Evolutionary conservation across 176 grass and related monocot genomes (phyloP).

Genomic region (Oryza glumipatula): DNA sequence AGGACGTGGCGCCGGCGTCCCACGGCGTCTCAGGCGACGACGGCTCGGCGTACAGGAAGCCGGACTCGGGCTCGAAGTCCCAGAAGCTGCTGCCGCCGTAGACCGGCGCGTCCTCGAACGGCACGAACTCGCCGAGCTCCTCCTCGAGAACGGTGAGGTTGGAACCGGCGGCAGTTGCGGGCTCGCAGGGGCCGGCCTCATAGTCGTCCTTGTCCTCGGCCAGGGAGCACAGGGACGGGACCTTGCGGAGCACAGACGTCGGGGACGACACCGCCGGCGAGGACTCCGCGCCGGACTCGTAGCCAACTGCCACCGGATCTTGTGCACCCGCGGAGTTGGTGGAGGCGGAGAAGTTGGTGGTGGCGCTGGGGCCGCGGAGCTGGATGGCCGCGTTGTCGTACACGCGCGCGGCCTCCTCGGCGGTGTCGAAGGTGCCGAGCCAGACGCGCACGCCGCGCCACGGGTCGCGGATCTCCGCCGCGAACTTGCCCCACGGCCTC

Average conservation of each 20-base stretch:
- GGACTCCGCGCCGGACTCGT: constrained; percentile 71
- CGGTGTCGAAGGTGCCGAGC: constrained; percentile 96
- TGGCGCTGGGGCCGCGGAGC: constrained; percentile 60
- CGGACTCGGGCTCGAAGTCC: constrained; percentile 42
- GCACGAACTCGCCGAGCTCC: constrained; percentile 57
- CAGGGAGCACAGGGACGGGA: constrained; percentile 52
- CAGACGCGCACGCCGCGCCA: constrained; percentile 79
- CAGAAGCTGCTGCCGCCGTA: constrained; percentile 55
- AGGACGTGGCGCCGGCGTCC: constrained; percentile 2
- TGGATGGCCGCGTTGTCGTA: constrained; percentile 80
- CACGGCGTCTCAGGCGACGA: constrained; percentile 44
- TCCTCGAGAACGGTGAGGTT: constrained; percentile 37
- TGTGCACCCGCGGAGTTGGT: not conserved
- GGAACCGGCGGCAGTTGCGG: not conserved
- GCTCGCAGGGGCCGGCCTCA: not conserved
- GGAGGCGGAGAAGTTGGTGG: constrained; percentile 53
- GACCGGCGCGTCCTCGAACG: constrained; percentile 68
- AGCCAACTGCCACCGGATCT: constrained; percentile 30
- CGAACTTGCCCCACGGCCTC: constrained; percentile 87
- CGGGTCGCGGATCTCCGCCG: constrained; percentile 92
- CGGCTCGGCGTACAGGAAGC: constrained; percentile 64
- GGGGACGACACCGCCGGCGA: constrained; percentile 68
- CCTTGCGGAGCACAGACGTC: constrained; percentile 81
- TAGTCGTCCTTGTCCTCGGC: constrained; percentile 42
- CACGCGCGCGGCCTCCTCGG: constrained; percentile 85